Base-by-base conservation (phyloP, 345 rosid species). In the Crucihimalaya himalaica region DNA sequence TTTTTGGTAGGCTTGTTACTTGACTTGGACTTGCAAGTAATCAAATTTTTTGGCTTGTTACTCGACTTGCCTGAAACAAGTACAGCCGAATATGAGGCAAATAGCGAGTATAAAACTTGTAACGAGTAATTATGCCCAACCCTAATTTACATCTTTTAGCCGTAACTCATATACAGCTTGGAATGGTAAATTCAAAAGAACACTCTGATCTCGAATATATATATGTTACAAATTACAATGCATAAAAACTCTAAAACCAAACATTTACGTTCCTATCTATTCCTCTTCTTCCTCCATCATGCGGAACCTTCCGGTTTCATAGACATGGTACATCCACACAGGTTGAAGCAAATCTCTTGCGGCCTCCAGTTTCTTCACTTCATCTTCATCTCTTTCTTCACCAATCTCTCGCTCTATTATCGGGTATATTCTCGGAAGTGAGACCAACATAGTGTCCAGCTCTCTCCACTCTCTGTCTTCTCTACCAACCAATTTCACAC, bases 261-360 rank as follows among this genome's bases (percentile, higher is more conserved):
- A 63, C 45, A 54, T 63, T 5, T 58, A 13, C 21, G 16, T 25
- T 37, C 64, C 13, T 14, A 34, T 58, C 78, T 85, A 81, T 69
- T 75, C 57, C 45, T 76, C 74, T 42, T 76, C 75, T 6, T 84
- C 86, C 61, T 86, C 86, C 82, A 69, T 75, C 73, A 63, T 78
- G 5, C 83, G 73, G 70, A 87, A 86, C 82, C 89, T 88, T 53
- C 83, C 87, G 1, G 91, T 87, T 84, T 91, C 97, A 78, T 85
- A 85, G 63, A 86, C 80, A 81, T 90, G 97, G 72, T 89, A 86
- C 76, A 83, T 68, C 99, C 97, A 95, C 72, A 92, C 81, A 66
- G 97, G 94, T 71, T 87, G 87, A 28, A 95, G 96, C 85, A 92
- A 75, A 6, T 69, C 82, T 71, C 81, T 86, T 28, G 89, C 85